Base-by-base conservation (phyloP, 1,284 basidiomycete genomes). In the Trichosporon asahii region DNA sequence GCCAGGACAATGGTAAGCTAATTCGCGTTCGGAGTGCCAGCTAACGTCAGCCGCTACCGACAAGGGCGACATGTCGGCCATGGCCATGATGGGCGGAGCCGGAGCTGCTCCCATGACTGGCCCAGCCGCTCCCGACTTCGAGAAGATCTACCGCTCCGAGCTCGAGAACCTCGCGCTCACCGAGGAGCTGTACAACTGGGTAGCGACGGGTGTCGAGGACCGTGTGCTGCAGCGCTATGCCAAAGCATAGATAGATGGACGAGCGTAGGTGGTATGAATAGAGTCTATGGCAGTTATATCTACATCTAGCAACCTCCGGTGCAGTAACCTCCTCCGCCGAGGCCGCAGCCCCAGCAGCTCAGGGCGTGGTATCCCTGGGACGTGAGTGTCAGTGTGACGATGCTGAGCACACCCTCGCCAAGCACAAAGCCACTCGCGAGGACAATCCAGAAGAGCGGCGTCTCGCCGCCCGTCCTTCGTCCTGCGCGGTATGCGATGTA, bases 391-490 rank as follows among this genome's bases (percentile, higher is more conserved):
- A 98, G 86, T 8, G 90, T 89, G 33, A 95, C 83, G 60, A 98
- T 88, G 78, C 93, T 95, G 27, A 93, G 86, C 49, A 97, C 90
- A 1, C 95, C 86, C 74, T 98, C 95, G 31, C 95, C 95, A 21
- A 98, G 86, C 31, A 98, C 96, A 78, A 98, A 97, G 0, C 95
- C 95, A 77, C 91, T 94, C 3, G 95, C 96, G 35, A 97, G 86
- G 40, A 98, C 89, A 76, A 98, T 91, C 65, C 95, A 78, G 33
- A 86, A 64, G 87, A 87, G 73, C 91, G 94, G 77, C 89, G 90
- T 82, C 71, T 85, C 82, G 40, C 83, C 86, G 0, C 65, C 75
- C 23, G 57, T 74, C 18, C 83, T 83, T 69, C 86, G 85, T 18
- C 79, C 88, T 86, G 83, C 90, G 89, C 69, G 81, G 80, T 90